Percentiles rank a stretch among this genome's conserved stretches.
phyloP scores from a whole-genome alignment of 352 stramenopile genomes.

The Chrysophaeum taylorii region DNA sequence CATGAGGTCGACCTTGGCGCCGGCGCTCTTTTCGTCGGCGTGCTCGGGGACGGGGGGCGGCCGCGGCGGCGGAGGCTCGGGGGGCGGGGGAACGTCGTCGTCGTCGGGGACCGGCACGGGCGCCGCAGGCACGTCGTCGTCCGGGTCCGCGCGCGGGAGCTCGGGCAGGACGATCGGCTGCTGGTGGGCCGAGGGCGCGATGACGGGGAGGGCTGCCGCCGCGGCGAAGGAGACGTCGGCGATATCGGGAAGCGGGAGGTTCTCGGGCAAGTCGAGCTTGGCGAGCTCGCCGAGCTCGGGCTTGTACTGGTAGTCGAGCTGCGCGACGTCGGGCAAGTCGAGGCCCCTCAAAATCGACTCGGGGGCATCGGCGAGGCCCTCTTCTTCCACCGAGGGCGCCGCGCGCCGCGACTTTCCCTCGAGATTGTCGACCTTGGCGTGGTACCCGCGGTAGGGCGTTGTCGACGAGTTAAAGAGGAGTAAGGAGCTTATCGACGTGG shows the following conservation, averaged over 20 bases:
- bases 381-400: not conserved
- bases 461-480: not conserved
- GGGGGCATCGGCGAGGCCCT: not conserved
- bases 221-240: not conserved
- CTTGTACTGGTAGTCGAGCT: conserved; percentile 12
- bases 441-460: not conserved
- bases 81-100: not conserved
- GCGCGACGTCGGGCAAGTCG: not conserved
- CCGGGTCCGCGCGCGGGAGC: not conserved
- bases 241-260: conserved; percentile 6
- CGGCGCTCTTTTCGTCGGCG: not conserved
- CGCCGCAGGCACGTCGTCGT: not conserved
- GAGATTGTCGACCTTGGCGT: not conserved
- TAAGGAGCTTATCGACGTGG: not conserved
- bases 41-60: not conserved
- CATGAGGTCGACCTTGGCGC: not conserved
- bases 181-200: conserved; percentile 2
- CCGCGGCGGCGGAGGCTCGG: not conserved
- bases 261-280: not conserved
- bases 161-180: not conserved
- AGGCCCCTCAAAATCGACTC: not conserved
- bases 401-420: too few species aligned
- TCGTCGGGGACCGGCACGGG: not conserved
- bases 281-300: not conserved
- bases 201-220: not conserved